Conservation (phyloP, 192 early-diverging fungal species). For the Coemansia umbellata region DNA sequence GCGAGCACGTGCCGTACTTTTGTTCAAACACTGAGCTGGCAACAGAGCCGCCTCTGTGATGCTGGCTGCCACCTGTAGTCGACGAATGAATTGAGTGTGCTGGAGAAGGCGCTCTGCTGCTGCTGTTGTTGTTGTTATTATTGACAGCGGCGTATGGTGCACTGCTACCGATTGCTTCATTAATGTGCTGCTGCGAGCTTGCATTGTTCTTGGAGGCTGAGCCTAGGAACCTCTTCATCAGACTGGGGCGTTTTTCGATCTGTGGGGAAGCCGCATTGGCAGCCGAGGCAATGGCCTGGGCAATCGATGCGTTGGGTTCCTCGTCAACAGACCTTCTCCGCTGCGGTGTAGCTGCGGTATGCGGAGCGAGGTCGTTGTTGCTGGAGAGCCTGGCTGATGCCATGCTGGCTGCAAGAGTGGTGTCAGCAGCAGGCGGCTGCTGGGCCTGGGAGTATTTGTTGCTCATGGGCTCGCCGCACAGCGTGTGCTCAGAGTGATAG, state of each 20-base stretch:
- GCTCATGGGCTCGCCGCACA: conserved; percentile 34
- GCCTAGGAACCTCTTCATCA: conserved; percentile 50
- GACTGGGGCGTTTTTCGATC: conserved; percentile 45
- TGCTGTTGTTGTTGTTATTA: background rate
- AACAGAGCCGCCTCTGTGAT: conserved; percentile 29
- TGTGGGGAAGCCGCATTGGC: conserved; percentile 23
- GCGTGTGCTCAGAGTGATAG: conserved; percentile 40
- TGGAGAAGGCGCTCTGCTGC: conserved; percentile 19
- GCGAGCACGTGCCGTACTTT: conserved; percentile 80
- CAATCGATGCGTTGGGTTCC: conserved; percentile 22
- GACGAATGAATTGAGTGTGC: conserved; percentile 34
- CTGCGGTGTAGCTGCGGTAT: conserved; percentile 12
- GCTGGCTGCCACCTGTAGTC: conserved; percentile 6
- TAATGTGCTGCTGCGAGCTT: background rate
- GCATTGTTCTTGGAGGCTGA: conserved; percentile 6
- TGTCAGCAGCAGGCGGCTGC: background rate
- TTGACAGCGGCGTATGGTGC: background rate
- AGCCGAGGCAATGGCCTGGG: conserved; percentile 28
- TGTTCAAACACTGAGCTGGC: conserved; percentile 47
- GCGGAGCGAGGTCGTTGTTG: conserved; percentile 8
- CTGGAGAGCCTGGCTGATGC: background rate
- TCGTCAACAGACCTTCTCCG: conserved; percentile 6
- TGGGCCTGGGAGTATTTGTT: background rate
- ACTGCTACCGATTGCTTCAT: background rate
- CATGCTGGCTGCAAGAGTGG: background rate